Conservation (phyloP, 2,329 filamentous ascomycete species). For the Xylaria sp. region DNA sequence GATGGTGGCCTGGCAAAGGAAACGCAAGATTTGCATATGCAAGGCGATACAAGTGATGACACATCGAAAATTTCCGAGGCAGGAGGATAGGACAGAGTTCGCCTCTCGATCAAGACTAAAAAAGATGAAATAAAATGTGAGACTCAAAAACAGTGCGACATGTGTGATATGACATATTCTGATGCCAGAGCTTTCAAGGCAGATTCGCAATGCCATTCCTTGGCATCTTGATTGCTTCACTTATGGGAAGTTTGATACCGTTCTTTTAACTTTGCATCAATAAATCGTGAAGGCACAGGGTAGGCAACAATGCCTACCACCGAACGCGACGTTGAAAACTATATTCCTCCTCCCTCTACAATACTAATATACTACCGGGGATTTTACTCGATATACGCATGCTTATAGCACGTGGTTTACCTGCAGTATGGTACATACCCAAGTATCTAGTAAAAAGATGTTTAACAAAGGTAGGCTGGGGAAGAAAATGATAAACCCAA, state of each 20-base stretch:
- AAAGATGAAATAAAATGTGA: neutral
- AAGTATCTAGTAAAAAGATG: neutral
- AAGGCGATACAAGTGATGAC: slow-evolving; percentile 33
- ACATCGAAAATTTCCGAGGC: slow-evolving; percentile 15
- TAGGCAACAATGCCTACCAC: neutral
- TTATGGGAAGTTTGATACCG: neutral
- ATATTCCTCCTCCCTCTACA: neutral
- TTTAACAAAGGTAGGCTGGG: neutral
- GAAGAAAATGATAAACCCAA: neutral
- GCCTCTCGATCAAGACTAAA: neutral
- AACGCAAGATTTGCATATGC: slow-evolving; percentile 48
- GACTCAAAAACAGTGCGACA: neutral
- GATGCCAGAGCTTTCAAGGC: neutral
- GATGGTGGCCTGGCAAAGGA: slow-evolving; percentile 54
- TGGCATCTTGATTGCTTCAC: neutral
- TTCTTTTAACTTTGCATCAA: neutral
- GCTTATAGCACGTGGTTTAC: neutral
- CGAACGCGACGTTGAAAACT: neutral
- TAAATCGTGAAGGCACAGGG: neutral
- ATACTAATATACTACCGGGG: neutral
- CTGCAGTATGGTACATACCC: neutral
- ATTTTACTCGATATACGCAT: neutral
- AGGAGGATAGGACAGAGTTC: slow-evolving; percentile 13
- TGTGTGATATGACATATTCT: neutral
- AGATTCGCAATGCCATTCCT: neutral